Percentiles rank a stretch among this genome's conserved stretches.
Evolutionary conservation across 2,329 filamentous ascomycete genomes (phyloP).

Genomic region (Aspergillus hortae): DNA sequence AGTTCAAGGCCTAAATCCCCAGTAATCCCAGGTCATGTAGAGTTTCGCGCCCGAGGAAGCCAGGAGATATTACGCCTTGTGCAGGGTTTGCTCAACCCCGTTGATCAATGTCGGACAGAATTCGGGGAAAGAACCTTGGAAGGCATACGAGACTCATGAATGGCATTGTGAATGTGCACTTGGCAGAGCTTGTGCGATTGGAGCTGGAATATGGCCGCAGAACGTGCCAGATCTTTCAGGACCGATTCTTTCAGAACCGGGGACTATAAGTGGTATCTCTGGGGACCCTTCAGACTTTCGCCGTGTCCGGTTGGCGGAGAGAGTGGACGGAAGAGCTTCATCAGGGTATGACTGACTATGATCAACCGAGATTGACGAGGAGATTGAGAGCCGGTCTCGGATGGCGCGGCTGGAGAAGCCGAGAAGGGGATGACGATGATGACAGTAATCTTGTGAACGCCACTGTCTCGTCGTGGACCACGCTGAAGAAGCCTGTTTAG

Average conservation of each 20-base stretch:
- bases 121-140: neutral
- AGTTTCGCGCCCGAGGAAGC: too few species aligned
- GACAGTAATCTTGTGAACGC: neutral
- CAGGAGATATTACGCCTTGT: too few species aligned
- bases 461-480: neutral
- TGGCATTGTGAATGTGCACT: neutral
- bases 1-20: neutral
- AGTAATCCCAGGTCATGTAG: neutral
- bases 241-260: neutral
- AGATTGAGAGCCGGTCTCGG: too few species aligned
- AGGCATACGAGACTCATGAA: neutral
- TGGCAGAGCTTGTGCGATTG: neutral
- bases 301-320: too few species aligned
- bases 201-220: neutral
- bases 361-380: too few species aligned
- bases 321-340: too few species aligned
- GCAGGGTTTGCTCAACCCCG: too few species aligned
- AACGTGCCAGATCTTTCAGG: neutral
- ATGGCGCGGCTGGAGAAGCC: too few species aligned
- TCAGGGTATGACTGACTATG: too few species aligned
- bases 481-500: neutral
- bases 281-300: too few species aligned
- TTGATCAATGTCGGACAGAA: neutral
- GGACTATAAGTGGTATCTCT: too few species aligned
- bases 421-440: neutral